Percentiles rank a stretch among this genome's conserved stretches.
phyloP scores from a whole-genome alignment of 345 rosid genomes.

The Lepidium didymum region DNA sequence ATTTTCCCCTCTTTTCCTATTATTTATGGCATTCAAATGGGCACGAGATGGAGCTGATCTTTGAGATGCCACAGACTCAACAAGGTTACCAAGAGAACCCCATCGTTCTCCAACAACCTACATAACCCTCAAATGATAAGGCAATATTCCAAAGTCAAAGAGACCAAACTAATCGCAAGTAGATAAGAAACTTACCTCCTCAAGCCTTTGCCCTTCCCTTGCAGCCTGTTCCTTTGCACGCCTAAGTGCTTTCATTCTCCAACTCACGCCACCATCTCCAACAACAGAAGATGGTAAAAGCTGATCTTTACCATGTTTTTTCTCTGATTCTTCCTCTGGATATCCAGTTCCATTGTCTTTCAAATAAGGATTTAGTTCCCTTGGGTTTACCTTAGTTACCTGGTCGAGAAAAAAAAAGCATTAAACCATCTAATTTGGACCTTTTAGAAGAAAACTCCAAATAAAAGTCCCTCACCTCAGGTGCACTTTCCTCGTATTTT shows the following conservation, averaged over 20 bases:
- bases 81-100: constrained; percentile 74
- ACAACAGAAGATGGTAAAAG: constrained; percentile 54
- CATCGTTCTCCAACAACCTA: constrained; percentile 80
- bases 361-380: constrained; percentile 79
- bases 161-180: not conserved
- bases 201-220: constrained; percentile 65
- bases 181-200: constrained; percentile 41
- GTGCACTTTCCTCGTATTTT: constrained; percentile 34
- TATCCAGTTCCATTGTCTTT: constrained; percentile 74
- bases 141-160: not conserved
- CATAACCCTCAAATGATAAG: constrained; percentile 20
- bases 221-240: constrained; percentile 90
- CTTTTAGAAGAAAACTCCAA: not conserved
- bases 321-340: constrained; percentile 60
- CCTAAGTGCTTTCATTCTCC: constrained; percentile 88
- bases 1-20: constrained; percentile 40
- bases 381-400: constrained; percentile 50
- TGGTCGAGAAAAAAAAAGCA: constrained; percentile 14
- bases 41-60: constrained; percentile 79
- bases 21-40: constrained; percentile 74
- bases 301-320: constrained; percentile 29
- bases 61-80: constrained; percentile 61
- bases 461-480: constrained; percentile 39
- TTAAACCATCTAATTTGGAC: not conserved
- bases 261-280: constrained; percentile 97